Evolutionary conservation across 78 protist species (phyloP).

Genomic region (Chrysochromulina parva): DNA sequence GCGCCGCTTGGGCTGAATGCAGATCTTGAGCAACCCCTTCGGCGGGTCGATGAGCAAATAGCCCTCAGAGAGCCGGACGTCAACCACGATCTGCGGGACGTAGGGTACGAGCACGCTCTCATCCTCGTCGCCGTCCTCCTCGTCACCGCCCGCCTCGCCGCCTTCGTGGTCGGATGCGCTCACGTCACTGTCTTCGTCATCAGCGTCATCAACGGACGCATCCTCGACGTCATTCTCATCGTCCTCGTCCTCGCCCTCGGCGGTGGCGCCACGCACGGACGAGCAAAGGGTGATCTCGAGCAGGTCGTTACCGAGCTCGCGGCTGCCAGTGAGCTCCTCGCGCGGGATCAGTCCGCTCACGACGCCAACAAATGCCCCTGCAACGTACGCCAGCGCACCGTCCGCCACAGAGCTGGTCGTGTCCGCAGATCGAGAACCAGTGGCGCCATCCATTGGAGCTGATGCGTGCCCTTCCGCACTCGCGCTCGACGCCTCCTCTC

Average conservation of each 20-base stretch:
- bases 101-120: background rate
- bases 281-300: background rate
- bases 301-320: background rate
- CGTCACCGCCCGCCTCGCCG: no score
- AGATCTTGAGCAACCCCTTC: background rate
- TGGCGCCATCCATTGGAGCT: background rate
- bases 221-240: background rate
- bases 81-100: background rate
- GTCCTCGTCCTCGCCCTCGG: background rate
- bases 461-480: no score
- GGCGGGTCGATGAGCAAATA: background rate
- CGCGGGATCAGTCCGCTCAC: background rate
- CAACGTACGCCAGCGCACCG: background rate
- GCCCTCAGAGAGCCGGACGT: background rate
- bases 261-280: background rate
- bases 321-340: background rate
- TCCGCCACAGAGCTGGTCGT: background rate
- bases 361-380: background rate
- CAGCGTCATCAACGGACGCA: background rate
- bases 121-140: no score
- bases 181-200: no score
- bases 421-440: no score
- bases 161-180: no score
- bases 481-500: no score
- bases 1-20: background rate